Evolutionary conservation across 2,329 filamentous ascomycete genomes (phyloP).

Genomic region (Teratosphaeria gauchensis): DNA sequence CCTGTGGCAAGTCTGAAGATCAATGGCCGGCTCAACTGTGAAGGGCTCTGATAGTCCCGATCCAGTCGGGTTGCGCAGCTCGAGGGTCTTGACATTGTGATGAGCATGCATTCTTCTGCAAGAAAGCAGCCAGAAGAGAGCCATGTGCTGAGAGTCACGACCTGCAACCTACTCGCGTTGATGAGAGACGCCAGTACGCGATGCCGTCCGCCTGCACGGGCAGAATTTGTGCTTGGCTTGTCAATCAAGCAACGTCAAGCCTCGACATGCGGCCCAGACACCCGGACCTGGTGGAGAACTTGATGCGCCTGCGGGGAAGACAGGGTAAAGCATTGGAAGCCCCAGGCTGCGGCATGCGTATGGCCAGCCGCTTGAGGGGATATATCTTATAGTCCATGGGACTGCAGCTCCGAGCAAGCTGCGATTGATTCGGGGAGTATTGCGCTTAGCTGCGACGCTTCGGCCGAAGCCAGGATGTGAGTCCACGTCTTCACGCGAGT

Average conservation of each 20-base stretch:
- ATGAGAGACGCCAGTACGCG: background rate
- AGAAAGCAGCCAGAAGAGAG: background rate
- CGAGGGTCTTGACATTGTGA: background rate
- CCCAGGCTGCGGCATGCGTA: background rate
- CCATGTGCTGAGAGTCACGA: background rate
- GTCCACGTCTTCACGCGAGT: too few relatives aligned
- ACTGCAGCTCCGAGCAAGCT: too few relatives aligned
- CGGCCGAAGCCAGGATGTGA: too few relatives aligned
- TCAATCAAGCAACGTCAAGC: background rate
- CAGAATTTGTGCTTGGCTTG: background rate
- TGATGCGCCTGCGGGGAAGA: background rate
- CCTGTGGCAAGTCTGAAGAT: background rate
- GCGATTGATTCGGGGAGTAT: too few relatives aligned
- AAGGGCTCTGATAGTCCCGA: background rate
- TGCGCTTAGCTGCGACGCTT: too few relatives aligned
- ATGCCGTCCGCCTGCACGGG: background rate
- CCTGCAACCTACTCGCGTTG: background rate
- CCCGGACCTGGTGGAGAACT: background rate
- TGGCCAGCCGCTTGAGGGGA: too few relatives aligned
- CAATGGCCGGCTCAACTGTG: background rate
- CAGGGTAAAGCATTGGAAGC: background rate
- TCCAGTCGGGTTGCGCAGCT: background rate
- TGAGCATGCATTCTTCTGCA: background rate
- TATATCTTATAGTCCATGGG: too few relatives aligned
- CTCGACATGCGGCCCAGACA: conserved; percentile 13